Base-by-base conservation (phyloP, 768 basidiomycete genomes). In the Psilocybe cyanescens region DNA sequence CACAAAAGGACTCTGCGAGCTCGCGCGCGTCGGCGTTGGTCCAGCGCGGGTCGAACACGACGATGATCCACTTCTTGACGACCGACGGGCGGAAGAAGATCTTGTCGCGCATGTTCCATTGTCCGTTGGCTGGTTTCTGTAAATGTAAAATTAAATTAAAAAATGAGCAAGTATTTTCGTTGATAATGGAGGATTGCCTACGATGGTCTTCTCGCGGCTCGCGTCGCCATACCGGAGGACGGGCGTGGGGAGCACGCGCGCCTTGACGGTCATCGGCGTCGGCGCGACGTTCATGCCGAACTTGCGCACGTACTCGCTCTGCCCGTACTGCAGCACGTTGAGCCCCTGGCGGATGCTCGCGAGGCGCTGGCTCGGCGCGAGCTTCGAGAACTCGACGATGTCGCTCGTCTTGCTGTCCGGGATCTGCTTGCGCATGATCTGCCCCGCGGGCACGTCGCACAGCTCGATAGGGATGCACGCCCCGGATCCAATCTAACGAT, bases 41-140 rank as follows among this genome's bases (percentile, higher is more conserved):
- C 1, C 88, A 82, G 9, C 70, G 62, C 53, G 79, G 71, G 68
- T 92, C 91, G 63, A 86, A 94, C 4, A 90, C 66, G 3, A 91
- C 78, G 1, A 94, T 75, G 9, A 83, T 79, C 89, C 90, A 94
- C 14, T 79, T 73, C 0, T 77, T 75, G 59, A 94, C 85, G 1
- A 52, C 62, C 7, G 67, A 78, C 0, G 91, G 83, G 58, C 73
- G 77, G 73, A 75, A 87, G 69, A 94, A 87, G 35, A 81, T 79
- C 65, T 91, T 91, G 63, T 91, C 89, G 0, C 87, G 80, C 87
- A 93, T 89, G 58, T 93, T 94, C 92, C 92, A 94, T 0, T 83
- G 72, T 1, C 92, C 92, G 50, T 91, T 83, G 1, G 71, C 72
- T 0, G 90, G 91, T 54, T 64, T 73, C 88, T 90, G 60, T 24